These are phyloP conservation scores for Cadophora luteo-olivacea DNA, from an alignment of 2,329 filamentous ascomycete genomes.

Conservation along the genomic window DNA sequence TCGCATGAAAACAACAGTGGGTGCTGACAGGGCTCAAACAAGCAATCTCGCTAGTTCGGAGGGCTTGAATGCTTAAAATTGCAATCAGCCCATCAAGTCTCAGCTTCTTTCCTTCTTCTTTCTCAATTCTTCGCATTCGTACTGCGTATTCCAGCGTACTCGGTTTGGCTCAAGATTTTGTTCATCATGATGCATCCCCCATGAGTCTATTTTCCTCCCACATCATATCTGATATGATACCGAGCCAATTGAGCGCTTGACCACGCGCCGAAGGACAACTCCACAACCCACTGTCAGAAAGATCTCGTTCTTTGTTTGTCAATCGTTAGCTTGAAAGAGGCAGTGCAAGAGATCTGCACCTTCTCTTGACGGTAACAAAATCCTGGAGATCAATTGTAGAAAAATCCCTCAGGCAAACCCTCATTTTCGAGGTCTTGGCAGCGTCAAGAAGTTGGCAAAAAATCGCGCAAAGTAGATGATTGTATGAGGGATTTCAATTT, in stretches of 20 bases:
- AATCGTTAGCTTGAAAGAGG: not conserved
- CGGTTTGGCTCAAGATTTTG: not conserved
- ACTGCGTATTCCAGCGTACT: not conserved
- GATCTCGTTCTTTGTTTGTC: not conserved
- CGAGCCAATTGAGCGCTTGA: not conserved
- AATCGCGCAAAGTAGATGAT: slow-evolving; percentile 19
- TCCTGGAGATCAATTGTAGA: not conserved
- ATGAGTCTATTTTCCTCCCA: not conserved
- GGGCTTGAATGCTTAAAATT: slow-evolving; percentile 6
- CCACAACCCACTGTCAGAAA: slow-evolving; percentile 9
- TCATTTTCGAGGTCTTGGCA: slow-evolving; percentile 11
- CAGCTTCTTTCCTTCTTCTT: not conserved
- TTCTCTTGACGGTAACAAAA: not conserved
- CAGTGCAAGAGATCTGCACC: not conserved
- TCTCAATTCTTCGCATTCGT: not conserved
- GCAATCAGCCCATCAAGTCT: not conserved
- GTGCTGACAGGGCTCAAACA: slow-evolving; percentile 6
- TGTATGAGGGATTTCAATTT: slow-evolving; percentile 22
- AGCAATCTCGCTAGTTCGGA: slow-evolving; percentile 15
- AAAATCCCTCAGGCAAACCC: slow-evolving; percentile 25
- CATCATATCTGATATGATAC: not conserved
- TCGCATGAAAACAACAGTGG: not conserved
- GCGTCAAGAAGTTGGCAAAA: not conserved
- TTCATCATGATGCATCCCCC: not conserved
- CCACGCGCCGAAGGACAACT: not conserved